Base-by-base conservation (phyloP, 257 asterid genomes). In the Solanum bulbocastanum region DNA sequence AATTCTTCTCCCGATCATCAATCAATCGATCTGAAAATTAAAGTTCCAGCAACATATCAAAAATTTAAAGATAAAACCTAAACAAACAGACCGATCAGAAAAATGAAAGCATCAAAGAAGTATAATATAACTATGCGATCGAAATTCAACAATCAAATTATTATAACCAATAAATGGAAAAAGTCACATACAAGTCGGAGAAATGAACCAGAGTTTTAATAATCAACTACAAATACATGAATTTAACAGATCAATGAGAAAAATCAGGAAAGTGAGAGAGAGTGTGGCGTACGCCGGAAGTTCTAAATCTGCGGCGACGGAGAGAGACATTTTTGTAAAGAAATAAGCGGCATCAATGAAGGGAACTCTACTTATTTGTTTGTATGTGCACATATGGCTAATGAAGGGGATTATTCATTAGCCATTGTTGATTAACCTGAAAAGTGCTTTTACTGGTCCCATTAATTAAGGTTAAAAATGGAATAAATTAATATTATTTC, bases 1-100 rank as follows among this genome's bases (percentile, higher is more conserved):
- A 84, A 39, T 40, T 71, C 86, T 83, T 82, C 87, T 73, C 87
- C 93, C 83, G 91, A 88, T 91, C 93, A 88, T 78, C 90, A 81
- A 86, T 37, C 87, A 88, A 88, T 65, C 87, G 40, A 84, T 86
- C 92, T 85, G 88, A 56, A 87, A 88, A 75, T 83, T 62, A 68
- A 88, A 46, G 66, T 88, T 85, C 88, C 88, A 78, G 62, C n/a
- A 74, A 23, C 42, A 68, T 10, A 52, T 78, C 74, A 56, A 52
- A 74, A 84, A 4, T n/a, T 60, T 46, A 69, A 25, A 33, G 30
- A 62, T 52, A 13, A 60, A 87, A 84, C 68, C 36, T 73, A 86
- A 86, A 44, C 25, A 44, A 15, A 44, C 39, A 79, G 39, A 79
- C 27, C 27, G 23, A 78, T 78, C 15, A 40, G 33, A 11, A 75